These are phyloP conservation scores for Dalbergia cochinchinensis DNA, from an alignment of 306 rosid genomes.

Conservation along the genomic window DNA sequence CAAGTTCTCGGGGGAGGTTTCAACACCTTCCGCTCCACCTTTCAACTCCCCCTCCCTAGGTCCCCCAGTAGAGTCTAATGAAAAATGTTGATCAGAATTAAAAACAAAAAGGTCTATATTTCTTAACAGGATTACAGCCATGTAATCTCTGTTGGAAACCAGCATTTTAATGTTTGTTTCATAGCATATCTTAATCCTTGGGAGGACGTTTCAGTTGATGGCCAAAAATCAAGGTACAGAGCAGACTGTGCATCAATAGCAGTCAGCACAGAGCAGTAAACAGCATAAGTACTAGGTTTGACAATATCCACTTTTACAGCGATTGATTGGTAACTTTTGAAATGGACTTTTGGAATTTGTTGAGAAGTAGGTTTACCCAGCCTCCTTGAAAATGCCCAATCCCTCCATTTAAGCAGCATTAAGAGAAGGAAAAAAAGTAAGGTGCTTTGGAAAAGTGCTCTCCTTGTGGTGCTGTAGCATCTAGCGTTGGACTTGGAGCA, in stretches of 20 bases:
- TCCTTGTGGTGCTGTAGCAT: not conserved
- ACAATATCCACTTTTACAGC: not conserved
- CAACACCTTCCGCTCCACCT: not conserved
- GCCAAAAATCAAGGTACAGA: constrained; percentile 36
- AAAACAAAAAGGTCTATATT: not conserved
- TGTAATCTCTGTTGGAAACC: constrained; percentile 12
- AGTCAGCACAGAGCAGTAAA: not conserved
- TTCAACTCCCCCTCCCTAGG: not conserved
- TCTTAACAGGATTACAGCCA: constrained; percentile 1
- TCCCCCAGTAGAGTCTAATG: not conserved
- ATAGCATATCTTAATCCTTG: constrained; percentile 12
- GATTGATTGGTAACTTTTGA: not conserved
- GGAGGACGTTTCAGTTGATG: not conserved
- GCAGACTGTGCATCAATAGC: not conserved
- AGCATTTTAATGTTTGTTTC: constrained; percentile 28
- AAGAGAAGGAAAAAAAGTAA: not conserved
- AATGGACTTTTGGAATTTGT: not conserved
- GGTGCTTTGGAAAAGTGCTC: constrained; percentile 3
- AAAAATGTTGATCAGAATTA: not conserved
- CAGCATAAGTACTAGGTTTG: constrained; percentile 2
- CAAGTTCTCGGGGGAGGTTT: constrained; percentile 1
- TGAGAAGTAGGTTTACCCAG: not conserved
- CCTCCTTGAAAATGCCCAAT: not conserved
- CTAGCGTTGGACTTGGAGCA: not conserved
- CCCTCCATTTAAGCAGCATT: constrained; percentile 28